Conservation (phyloP, 2,329 filamentous ascomycete genomes). For the Fusarium graminum region DNA sequence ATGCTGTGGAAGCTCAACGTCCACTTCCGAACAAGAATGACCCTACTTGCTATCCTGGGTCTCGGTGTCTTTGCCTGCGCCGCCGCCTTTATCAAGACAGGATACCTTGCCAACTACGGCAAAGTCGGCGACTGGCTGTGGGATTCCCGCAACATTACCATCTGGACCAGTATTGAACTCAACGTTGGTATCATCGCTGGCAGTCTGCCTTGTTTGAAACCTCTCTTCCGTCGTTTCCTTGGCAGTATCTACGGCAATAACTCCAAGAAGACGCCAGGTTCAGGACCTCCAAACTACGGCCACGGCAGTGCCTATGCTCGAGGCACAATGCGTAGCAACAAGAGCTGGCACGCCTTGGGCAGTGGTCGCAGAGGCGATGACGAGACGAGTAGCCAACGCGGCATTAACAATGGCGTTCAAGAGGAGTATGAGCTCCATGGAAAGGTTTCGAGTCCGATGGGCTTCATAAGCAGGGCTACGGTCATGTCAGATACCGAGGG, state of each 20-base stretch:
- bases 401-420: conserved; percentile 44
- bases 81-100: conserved; percentile 58
- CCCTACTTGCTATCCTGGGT: conserved; percentile 57
- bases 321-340: conserved; percentile 41
- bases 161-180: conserved; percentile 59
- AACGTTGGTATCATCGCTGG: conserved; percentile 57
- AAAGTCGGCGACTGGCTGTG: conserved; percentile 58
- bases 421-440: conserved; percentile 49
- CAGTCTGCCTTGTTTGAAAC: conserved; percentile 54
- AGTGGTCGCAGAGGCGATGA: conserved; percentile 39
- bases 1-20: conserved; percentile 59
- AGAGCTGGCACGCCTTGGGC: conserved; percentile 45
- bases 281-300: conserved; percentile 31
- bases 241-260: conserved; percentile 51
- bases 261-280: conserved; percentile 43
- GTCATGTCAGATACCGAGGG: conserved; percentile 43
- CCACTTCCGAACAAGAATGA: conserved; percentile 56
- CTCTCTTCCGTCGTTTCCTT: conserved; percentile 52
- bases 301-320: conserved; percentile 44
- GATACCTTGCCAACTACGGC: conserved; percentile 56
- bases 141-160: conserved; percentile 61
- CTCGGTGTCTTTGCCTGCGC: conserved; percentile 61
- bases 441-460: conserved; percentile 26
- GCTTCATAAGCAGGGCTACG: conserved; percentile 32
- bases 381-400: conserved; percentile 50